Conservation (phyloP, 495 filamentous ascomycete species). For the Aspergillus avenaceus region DNA sequence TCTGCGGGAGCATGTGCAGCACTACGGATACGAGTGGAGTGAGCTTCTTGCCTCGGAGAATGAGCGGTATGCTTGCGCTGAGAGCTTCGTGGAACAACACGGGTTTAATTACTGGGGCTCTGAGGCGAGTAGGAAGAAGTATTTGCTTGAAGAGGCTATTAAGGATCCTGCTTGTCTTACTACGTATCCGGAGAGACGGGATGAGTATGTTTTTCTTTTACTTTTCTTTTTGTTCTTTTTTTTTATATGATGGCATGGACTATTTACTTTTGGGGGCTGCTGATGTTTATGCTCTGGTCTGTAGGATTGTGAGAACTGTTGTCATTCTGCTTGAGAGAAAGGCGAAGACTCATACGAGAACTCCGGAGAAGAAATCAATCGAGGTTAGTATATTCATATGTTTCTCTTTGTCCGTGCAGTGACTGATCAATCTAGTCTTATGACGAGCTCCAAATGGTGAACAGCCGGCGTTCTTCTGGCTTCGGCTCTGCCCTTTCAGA, state of each 20-base stretch:
- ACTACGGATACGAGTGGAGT: not conserved
- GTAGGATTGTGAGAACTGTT: conserved; percentile 4
- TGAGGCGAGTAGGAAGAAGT: conserved; percentile 2
- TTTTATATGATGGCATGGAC: not conserved
- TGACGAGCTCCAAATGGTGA: not conserved
- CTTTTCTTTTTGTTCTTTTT: not conserved
- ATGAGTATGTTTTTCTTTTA: conserved; percentile 7
- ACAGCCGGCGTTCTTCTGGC: not conserved
- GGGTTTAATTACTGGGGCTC: conserved; percentile 10
- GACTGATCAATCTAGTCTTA: not conserved
- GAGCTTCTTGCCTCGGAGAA: not conserved
- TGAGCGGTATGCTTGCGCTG: not conserved
- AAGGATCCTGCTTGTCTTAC: conserved; percentile 1
- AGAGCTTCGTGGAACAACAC: conserved; percentile 4
- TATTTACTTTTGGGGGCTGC: too few species aligned
- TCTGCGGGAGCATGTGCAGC: conserved; percentile 2
- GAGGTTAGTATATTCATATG: not conserved
- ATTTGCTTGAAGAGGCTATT: conserved; percentile 2
- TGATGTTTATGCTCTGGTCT: not conserved
- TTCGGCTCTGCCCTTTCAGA: not conserved
- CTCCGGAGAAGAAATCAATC: not conserved
- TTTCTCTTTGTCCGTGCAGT: not conserved
- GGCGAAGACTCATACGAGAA: not conserved
- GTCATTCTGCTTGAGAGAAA: conserved; percentile 8
- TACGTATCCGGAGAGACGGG: conserved; percentile 4